Percentiles rank a stretch among this genome's conserved stretches.
Evolutionary conservation across 306 rosid species (phyloP).

Genomic region (Fagus crenata): DNA sequence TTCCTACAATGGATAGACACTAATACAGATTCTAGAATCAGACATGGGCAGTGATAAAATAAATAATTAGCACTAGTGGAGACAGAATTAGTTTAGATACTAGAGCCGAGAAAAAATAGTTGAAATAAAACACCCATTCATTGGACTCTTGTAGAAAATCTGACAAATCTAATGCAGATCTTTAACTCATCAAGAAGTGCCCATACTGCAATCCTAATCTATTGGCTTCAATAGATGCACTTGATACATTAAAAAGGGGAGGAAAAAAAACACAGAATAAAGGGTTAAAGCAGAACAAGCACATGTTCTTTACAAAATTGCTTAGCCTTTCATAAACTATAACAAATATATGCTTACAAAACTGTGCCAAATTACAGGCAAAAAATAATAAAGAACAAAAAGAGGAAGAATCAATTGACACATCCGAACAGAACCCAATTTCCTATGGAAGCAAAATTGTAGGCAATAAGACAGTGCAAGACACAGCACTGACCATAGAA

Average conservation of each 20-base stretch:
- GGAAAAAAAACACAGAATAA: neutral
- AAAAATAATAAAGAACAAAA: slow-evolving; percentile 6
- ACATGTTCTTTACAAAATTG: slow-evolving; percentile 15
- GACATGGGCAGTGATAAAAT: neutral
- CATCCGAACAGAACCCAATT: slow-evolving; percentile 3
- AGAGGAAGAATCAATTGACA: neutral
- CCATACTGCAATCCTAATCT: neutral
- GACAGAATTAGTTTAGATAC: neutral
- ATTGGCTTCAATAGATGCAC: neutral
- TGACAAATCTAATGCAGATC: neutral
- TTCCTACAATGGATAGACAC: neutral
- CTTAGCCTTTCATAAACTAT: slow-evolving; percentile 18
- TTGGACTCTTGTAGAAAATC: neutral
- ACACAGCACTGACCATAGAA: neutral
- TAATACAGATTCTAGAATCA: neutral
- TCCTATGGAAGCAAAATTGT: slow-evolving; percentile 28
- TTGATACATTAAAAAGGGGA: neutral
- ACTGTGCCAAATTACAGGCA: slow-evolving; percentile 17
- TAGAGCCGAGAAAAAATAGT: neutral
- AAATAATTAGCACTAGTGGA: neutral
- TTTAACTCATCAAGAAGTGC: neutral
- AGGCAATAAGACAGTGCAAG: neutral
- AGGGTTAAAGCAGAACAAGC: neutral
- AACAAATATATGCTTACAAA: slow-evolving; percentile 11
- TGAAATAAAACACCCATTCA: neutral